Conservation (phyloP, 495 filamentous ascomycete species). For the Podospora tetraspora region DNA sequence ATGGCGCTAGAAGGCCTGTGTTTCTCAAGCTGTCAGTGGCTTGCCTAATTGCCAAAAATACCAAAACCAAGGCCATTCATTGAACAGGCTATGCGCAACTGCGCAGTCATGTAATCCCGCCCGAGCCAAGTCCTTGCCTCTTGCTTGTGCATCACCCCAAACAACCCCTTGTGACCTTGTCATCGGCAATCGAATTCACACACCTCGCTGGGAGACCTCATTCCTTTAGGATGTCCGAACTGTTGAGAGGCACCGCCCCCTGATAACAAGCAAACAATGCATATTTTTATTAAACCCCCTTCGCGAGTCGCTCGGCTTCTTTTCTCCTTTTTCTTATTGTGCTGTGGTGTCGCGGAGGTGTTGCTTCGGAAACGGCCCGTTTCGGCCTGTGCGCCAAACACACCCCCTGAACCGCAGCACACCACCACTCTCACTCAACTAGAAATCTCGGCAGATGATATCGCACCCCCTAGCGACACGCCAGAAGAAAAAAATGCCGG, state of each 20-base stretch:
- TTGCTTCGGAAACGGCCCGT: constrained; percentile 12
- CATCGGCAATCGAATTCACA: background rate
- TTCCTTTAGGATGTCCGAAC: too few relatives aligned
- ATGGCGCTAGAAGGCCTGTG: background rate
- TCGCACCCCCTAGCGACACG: background rate
- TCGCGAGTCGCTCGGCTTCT: background rate
- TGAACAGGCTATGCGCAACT: constrained; percentile 8
- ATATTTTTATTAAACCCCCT: too few relatives aligned
- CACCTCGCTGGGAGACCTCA: too few relatives aligned
- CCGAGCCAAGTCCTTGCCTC: background rate
- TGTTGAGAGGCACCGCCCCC: background rate
- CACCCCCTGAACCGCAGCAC: background rate
- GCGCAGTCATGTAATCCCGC: background rate
- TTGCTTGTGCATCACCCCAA: background rate
- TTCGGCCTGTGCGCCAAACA: constrained; percentile 4
- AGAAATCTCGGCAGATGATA: background rate
- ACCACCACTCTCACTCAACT: background rate
- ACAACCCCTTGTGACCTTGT: background rate
- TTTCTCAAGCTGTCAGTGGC: background rate
- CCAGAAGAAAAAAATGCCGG: background rate
- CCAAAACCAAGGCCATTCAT: background rate
- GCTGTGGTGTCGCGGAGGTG: background rate
- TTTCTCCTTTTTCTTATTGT: background rate
- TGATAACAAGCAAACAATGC: background rate
- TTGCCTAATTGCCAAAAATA: background rate